A percentile compares a stretch with the other conserved stretches of the same genome.
Evolutionary conservation across 768 basidiomycete genomes (phyloP).

Genomic region (Amanita exitialis): DNA sequence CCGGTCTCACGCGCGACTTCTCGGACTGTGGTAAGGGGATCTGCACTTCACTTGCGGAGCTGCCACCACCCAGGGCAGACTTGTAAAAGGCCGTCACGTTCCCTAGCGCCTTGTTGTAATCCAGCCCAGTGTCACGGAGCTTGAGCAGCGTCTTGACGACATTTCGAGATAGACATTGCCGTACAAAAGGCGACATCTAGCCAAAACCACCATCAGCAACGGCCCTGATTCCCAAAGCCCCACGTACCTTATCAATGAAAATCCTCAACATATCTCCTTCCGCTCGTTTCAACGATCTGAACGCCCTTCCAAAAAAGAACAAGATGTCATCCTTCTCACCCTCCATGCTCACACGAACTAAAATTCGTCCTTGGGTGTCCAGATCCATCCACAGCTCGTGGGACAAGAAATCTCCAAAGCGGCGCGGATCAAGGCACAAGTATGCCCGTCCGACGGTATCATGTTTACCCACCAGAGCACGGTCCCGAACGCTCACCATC

Average conservation of each 20-base stretch:
- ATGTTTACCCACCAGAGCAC: conserved; percentile 86
- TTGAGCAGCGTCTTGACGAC: conserved; percentile 77
- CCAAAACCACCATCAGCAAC: neutral
- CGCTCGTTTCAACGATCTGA: conserved; percentile 85
- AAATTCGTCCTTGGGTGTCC: conserved; percentile 75
- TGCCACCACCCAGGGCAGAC: conserved; percentile 48
- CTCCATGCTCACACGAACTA: conserved; percentile 93
- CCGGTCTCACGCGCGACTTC: conserved; percentile 68
- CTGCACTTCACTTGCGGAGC: conserved; percentile 59
- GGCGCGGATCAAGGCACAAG: conserved; percentile 81
- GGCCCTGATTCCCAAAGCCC: neutral
- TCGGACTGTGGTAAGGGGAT: conserved; percentile 67
- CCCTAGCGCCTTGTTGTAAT: conserved; percentile 86
- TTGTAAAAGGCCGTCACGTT: conserved; percentile 76
- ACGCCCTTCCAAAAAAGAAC: conserved; percentile 95
- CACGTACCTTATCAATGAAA: conserved; percentile 88
- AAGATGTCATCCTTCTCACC: conserved; percentile 97
- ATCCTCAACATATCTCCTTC: conserved; percentile 94
- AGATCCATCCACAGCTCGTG: conserved; percentile 92
- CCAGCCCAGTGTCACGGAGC: conserved; percentile 41
- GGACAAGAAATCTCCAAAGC: conserved; percentile 81
- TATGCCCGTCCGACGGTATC: conserved; percentile 88
- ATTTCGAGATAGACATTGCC: conserved; percentile 69
- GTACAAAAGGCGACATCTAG: conserved; percentile 92
- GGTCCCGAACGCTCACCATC: conserved; percentile 90